Evolutionary conservation across 2,329 filamentous ascomycete genomes (phyloP).

Genomic region (Calonectria pteridis): DNA sequence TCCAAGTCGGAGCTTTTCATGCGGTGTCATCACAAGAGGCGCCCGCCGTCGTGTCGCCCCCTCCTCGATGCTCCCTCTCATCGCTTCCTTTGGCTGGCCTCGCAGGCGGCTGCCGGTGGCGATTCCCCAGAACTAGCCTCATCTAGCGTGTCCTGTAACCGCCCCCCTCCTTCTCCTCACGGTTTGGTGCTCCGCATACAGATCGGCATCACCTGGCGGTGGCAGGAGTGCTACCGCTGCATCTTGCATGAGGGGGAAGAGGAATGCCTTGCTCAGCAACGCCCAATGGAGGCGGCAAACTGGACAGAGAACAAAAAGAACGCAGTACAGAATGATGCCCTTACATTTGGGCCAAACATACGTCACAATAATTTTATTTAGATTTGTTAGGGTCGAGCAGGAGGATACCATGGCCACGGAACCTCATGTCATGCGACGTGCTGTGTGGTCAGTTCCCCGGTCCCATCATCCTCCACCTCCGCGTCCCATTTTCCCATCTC

Average conservation of each 20-base stretch:
- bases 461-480: background rate
- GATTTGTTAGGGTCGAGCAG: background rate
- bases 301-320: background rate
- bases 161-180: slow-evolving; percentile 6
- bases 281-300: background rate
- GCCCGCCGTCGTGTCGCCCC: background rate
- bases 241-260: background rate
- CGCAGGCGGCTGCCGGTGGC: background rate
- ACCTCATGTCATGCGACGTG: background rate
- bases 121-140: slow-evolving; percentile 3
- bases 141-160: background rate
- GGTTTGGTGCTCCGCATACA: background rate
- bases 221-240: background rate
- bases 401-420: background rate
- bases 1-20: background rate
- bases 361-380: slow-evolving; percentile 4
- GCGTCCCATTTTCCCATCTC: background rate
- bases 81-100: background rate
- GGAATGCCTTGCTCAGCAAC: background rate
- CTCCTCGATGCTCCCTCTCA: background rate
- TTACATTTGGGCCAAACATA: background rate
- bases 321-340: background rate
- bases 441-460: background rate
- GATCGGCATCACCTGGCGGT: slow-evolving; percentile 4
- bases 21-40: background rate